Evolutionary conservation across 2,329 filamentous ascomycete species (phyloP), one percentile per base, ranked within the genome.

Genomic region (Trichoderma sp.): DNA sequence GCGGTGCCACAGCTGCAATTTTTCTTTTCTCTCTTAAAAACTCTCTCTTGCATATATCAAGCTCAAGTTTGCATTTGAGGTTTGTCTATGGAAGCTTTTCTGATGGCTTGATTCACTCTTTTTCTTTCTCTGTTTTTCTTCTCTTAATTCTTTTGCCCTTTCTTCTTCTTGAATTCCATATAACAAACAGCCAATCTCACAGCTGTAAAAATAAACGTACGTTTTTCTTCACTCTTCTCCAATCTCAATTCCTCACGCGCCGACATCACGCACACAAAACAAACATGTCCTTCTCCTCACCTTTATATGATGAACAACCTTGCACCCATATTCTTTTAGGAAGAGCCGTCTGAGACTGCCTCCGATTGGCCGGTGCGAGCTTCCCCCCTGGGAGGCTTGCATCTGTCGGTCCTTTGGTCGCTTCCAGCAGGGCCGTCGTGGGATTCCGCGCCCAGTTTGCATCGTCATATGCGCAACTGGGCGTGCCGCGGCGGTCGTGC

Each of bases 271-370:
- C 66, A 68, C 30, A 39, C 26, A n/a, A 43, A 43, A 20, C 47
- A 63, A 63, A 20, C 34, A 63, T 36, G 23, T 17, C 57, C 34
- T 53, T 20, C 23, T 47, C 62, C 57, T 76, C 32, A 53, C 57
- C 53, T 76, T n/a, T 77, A 77, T 74, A 83, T 84, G 82, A 84
- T 84, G 82, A 82, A 76, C 77, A 78, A 74, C 77, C 79, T 81
- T 76, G 77, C 81, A 81, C 81, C 81, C 82, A 78, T 36, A 74
- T 74, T 76, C 74, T 79, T 77, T 79, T 81, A 84, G 82, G 82
- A 84, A 84, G 82, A 84, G 82, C 82, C 82, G 82, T 84, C 81
- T 84, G 78, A 84, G 82, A 84, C 82, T 74, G 76, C 78, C 76
- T 75, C 71, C 77, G 77, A 65, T 71, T 71, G 26, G 26, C 66